Conservation (phyloP, 441 rosid species). For the Aleurites moluccanus region DNA sequence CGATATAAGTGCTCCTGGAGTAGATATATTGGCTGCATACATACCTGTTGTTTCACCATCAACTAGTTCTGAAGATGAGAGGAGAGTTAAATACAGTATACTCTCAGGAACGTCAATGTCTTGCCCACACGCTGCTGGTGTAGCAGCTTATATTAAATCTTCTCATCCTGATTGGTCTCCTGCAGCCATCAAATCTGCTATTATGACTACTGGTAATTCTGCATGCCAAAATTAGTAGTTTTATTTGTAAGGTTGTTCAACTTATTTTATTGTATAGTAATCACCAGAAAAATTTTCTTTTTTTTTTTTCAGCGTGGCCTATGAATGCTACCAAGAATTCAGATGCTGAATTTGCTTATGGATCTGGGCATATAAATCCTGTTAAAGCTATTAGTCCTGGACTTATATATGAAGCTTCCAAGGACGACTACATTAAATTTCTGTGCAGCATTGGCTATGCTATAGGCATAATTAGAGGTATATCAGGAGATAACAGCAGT, state of each 20-base stretch:
- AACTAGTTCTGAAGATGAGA: neutral
- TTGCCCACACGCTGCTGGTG: slow-evolving; percentile 55
- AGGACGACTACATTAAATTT: slow-evolving; percentile 37
- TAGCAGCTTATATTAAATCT: slow-evolving; percentile 54
- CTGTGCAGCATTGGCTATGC: slow-evolving; percentile 33
- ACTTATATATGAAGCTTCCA: slow-evolving; percentile 38
- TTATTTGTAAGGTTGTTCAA: too few species aligned
- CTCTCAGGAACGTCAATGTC: slow-evolving; percentile 60
- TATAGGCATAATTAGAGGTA: neutral
- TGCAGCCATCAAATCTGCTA: slow-evolving; percentile 59
- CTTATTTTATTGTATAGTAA: too few species aligned
- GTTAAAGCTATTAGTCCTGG: slow-evolving; percentile 40
- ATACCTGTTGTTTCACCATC: slow-evolving; percentile 31
- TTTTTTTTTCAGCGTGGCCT: slow-evolving; percentile 29
- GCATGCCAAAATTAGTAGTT: too few species aligned
- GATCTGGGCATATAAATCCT: slow-evolving; percentile 50
- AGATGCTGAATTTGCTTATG: slow-evolving; percentile 43
- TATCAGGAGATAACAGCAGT: slow-evolving; percentile 37
- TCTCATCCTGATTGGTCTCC: slow-evolving; percentile 57
- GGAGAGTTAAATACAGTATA: slow-evolving; percentile 31
- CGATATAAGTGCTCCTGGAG: slow-evolving; percentile 56
- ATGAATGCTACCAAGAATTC: slow-evolving; percentile 32
- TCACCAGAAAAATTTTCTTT: too few species aligned
- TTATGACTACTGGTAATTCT: slow-evolving; percentile 61
- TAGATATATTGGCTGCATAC: slow-evolving; percentile 54